Conservation (phyloP, 176 grass and related monocot genomes). For the Otatea glauca region DNA sequence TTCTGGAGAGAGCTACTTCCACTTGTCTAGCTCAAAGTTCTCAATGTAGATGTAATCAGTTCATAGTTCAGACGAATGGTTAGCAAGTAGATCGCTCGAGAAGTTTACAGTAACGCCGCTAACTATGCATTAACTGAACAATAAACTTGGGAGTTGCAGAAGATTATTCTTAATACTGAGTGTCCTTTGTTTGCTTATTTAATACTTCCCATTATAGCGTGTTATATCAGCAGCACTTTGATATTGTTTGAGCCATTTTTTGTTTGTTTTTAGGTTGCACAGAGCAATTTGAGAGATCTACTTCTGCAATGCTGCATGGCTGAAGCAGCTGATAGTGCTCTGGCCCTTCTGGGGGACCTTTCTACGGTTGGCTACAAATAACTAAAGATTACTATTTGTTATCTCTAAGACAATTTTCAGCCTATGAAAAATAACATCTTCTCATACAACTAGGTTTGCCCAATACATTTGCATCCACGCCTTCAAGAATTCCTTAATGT, state of each 20-base stretch:
- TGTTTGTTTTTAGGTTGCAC: slow-evolving; percentile 71
- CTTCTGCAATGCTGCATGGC: slow-evolving; percentile 96
- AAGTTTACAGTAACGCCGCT: no score
- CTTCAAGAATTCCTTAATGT: slow-evolving; percentile 88
- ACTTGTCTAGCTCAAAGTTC: no score
- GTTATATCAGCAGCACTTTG: slow-evolving; percentile 19
- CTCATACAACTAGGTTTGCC: slow-evolving; percentile 68
- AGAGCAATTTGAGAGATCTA: slow-evolving; percentile 84
- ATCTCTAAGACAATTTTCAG: neutral
- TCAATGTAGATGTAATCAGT: no score
- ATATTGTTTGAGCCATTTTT: slow-evolving; percentile 28
- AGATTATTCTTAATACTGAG: no score
- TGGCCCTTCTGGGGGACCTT: slow-evolving; percentile 94
- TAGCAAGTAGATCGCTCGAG: no score
- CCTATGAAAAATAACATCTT: slow-evolving; percentile 7
- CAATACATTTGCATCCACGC: slow-evolving; percentile 79
- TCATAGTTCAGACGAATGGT: no score
- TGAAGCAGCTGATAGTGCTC: slow-evolving; percentile 83
- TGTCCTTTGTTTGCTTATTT: no score
- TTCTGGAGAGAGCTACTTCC: no score
- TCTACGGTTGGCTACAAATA: slow-evolving; percentile 70
- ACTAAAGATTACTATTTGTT: slow-evolving; percentile 16
- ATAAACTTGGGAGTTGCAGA: no score
- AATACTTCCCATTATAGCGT: slow-evolving; percentile 19
- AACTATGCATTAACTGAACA: no score